A percentile compares a stretch with the other conserved stretches of the same genome.
phyloP scores from a whole-genome alignment of 2,329 filamentous ascomycete species.

The Pseudogymnoascus sp. region DNA sequence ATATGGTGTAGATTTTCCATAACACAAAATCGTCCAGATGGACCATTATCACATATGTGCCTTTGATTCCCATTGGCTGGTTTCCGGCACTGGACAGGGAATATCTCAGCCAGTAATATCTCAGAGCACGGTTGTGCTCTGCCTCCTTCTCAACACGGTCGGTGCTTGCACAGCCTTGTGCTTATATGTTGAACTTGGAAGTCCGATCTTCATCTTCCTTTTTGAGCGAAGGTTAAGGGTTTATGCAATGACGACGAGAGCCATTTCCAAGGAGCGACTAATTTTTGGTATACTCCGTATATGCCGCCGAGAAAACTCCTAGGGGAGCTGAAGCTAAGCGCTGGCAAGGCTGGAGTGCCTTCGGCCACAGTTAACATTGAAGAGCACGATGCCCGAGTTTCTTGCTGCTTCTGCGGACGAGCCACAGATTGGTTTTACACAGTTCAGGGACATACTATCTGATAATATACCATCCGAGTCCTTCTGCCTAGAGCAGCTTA shows the following conservation, averaged over 20 bases:
- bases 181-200: neutral
- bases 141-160: neutral
- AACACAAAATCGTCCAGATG: neutral
- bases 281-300: neutral
- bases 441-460: slow-evolving; percentile 18
- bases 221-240: neutral
- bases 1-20: neutral
- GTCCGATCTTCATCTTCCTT: neutral
- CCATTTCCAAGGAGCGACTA: neutral
- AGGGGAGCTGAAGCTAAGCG: neutral
- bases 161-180: neutral
- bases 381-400: neutral
- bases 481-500: slow-evolving; percentile 20
- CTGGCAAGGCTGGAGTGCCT: neutral
- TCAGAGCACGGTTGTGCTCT: neutral
- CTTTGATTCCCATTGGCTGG: neutral
- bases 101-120: neutral
- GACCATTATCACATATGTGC: neutral
- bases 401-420: neutral
- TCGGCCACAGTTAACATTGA: neutral
- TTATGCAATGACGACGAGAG: neutral
- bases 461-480: slow-evolving; percentile 19
- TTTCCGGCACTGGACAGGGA: neutral
- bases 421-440: neutral
- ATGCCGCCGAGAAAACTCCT: neutral